phyloP scores from a whole-genome alignment of 2,329 filamentous ascomycete genomes.

The Cladophialophora exuberans region DNA sequence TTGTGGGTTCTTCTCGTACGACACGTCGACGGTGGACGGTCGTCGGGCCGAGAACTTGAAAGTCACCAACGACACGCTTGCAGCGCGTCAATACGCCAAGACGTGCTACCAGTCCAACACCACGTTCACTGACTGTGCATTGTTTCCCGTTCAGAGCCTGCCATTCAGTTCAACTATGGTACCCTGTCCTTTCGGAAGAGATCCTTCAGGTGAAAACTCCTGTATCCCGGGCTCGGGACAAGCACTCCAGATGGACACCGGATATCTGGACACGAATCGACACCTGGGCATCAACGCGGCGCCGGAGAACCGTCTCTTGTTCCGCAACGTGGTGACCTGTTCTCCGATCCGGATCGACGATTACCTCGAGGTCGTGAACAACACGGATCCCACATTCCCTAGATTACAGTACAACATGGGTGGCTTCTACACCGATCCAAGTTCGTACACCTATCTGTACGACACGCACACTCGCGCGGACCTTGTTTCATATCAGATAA shows the following conservation, averaged over 20 bases:
- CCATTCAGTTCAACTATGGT: background rate
- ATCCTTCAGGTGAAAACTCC: background rate
- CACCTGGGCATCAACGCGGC: background rate
- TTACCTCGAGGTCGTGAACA: background rate
- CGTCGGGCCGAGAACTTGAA: background rate
- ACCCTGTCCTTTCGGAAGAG: background rate
- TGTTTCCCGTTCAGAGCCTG: background rate
- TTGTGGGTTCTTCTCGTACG: background rate
- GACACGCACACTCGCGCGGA: background rate
- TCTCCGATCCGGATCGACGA: background rate
- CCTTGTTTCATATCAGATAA: background rate
- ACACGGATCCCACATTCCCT: background rate
- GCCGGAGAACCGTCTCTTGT: background rate
- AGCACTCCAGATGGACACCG: constrained; percentile 2
- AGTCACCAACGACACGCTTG: background rate
- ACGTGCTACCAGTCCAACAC: background rate
- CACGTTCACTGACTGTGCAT: background rate
- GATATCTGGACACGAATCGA: background rate
- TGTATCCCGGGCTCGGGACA: background rate
- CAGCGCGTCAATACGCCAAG: background rate
- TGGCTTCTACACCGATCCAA: background rate
- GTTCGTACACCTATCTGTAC: constrained; percentile 1
- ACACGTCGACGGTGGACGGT: background rate
- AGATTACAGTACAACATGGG: background rate
- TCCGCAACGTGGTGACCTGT: background rate